Evolutionary conservation across 805 yeast species (phyloP).

Genomic region (Yamadazyma paraphyllophila): DNA sequence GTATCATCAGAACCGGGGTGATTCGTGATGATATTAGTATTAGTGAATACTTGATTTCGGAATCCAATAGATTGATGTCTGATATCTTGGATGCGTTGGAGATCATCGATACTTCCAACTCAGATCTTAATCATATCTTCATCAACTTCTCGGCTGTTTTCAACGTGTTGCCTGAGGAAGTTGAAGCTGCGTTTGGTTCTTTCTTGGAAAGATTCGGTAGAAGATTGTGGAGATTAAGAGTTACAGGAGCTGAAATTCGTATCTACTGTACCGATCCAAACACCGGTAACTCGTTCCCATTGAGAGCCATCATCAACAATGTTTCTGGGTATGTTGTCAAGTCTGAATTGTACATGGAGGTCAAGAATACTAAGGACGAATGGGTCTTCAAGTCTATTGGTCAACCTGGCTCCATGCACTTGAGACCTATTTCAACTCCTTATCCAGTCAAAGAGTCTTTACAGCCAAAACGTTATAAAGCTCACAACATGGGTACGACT

Average conservation of each 20-base stretch:
- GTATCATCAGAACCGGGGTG: conserved; percentile 94
- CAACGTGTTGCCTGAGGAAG: conserved; percentile 92
- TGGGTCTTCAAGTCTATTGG: conserved; percentile 97
- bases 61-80: conserved; percentile 93
- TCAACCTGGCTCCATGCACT: conserved; percentile 94
- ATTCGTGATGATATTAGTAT: conserved; percentile 91
- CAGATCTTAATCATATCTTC: conserved; percentile 95
- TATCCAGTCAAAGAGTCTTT: conserved; percentile 97
- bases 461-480: conserved; percentile 98
- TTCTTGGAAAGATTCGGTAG: conserved; percentile 97
- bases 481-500: conserved; percentile 97
- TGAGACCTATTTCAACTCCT: conserved; percentile 92
- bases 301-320: conserved; percentile 93
- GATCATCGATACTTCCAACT: conserved; percentile 88
- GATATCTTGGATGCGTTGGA: conserved; percentile 94
- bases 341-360: conserved; percentile 92
- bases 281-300: conserved; percentile 88
- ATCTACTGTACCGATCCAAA: conserved; percentile 89
- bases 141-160: conserved; percentile 95
- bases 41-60: conserved; percentile 91
- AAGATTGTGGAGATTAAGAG: conserved; percentile 93
- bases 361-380: conserved; percentile 86
- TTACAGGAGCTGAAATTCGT: conserved; percentile 96
- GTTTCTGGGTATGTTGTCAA: conserved; percentile 97
- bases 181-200: conserved; percentile 96